Conservation (phyloP, 225 moss, liverwort and hornwort genomes). For the Bryum argenteum region DNA sequence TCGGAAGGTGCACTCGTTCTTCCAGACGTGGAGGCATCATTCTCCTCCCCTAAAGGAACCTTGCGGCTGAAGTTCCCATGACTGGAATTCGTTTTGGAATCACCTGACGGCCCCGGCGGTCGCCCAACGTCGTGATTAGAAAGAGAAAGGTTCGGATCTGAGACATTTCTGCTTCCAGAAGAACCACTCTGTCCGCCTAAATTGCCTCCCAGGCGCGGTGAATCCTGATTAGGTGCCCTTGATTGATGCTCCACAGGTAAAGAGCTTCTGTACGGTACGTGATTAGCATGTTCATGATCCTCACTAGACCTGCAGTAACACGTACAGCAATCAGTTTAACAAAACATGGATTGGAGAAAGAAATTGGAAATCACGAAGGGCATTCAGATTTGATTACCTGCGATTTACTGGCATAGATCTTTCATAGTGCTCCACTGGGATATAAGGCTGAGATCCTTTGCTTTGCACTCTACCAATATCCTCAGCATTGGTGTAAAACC, state of each 20-base stretch:
- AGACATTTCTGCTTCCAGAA: conserved; percentile 32
- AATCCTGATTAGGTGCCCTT: conserved; percentile 35
- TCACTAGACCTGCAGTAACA: conserved; percentile 44
- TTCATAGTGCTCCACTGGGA: conserved; percentile 27
- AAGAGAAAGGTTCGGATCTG: conserved; percentile 15
- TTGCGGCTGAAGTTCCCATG: conserved; percentile 43
- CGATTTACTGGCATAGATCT: conserved; percentile 25
- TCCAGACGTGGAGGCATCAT: conserved; percentile 36
- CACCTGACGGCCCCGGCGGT: conserved; percentile 35
- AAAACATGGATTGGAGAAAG: conserved; percentile 8
- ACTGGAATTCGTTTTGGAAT: conserved; percentile 41
- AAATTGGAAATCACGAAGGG: conserved; percentile 15
- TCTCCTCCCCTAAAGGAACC: conserved; percentile 38
- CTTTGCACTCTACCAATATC: conserved; percentile 30
- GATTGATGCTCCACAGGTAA: conserved; percentile 34
- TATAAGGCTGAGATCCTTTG: conserved; percentile 28
- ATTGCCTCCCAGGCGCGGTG: conserved; percentile 32
- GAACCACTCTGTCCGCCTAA: conserved; percentile 27
- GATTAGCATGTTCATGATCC: conserved; percentile 33
- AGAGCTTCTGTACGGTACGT: conserved; percentile 12
- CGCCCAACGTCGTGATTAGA: conserved; percentile 31
- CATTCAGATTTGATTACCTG: conserved; percentile 29
- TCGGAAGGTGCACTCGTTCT: conserved; percentile 43
- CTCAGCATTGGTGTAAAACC: conserved; percentile 23
- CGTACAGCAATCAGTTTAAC: conserved; percentile 3